Conservation (phyloP, 148 eudicot genomes). For the Nepenthes gracilis region DNA sequence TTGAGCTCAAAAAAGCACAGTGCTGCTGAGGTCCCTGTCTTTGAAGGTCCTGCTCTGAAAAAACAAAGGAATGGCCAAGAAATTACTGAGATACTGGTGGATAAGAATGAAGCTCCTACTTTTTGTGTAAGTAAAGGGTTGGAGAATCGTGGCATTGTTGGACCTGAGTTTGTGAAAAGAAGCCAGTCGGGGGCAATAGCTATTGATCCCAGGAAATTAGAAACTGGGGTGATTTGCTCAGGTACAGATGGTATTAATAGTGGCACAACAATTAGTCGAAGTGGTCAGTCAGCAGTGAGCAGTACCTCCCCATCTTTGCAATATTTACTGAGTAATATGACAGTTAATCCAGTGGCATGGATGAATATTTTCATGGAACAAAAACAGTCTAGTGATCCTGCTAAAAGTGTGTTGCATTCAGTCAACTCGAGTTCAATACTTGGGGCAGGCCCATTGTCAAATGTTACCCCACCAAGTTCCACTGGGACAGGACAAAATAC, state of each 20-base stretch:
- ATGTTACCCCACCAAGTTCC: slow-evolving; percentile 20
- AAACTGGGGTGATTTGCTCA: slow-evolving; percentile 14
- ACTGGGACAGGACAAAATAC: slow-evolving; percentile 19
- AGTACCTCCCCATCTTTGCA: slow-evolving; percentile 41
- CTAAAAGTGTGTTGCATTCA: slow-evolving; percentile 17
- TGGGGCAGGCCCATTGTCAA: slow-evolving; percentile 28
- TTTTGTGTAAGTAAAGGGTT: slow-evolving; percentile 25
- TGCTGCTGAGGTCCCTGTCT: slow-evolving; percentile 19
- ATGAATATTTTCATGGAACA: slow-evolving; percentile 59
- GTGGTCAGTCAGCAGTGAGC: slow-evolving; percentile 17
- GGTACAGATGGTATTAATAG: slow-evolving; percentile 14
- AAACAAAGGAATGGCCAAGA: slow-evolving; percentile 44
- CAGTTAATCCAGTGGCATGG: slow-evolving; percentile 60
- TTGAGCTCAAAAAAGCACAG: slow-evolving; percentile 39
- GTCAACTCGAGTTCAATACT: slow-evolving; percentile 17
- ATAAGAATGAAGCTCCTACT: neutral
- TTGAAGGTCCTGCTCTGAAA: slow-evolving; percentile 53
- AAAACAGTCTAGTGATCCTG: slow-evolving; percentile 22
- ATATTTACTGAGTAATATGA: slow-evolving; percentile 29
- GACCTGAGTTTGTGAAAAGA: slow-evolving; percentile 19
- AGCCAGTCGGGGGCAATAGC: slow-evolving; percentile 16
- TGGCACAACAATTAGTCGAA: slow-evolving; percentile 13
- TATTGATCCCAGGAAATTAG: slow-evolving; percentile 24
- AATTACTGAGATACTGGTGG: neutral
- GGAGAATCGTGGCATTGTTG: slow-evolving; percentile 26